Conservation (phyloP, 768 basidiomycete species). For the Suillus placidus region DNA sequence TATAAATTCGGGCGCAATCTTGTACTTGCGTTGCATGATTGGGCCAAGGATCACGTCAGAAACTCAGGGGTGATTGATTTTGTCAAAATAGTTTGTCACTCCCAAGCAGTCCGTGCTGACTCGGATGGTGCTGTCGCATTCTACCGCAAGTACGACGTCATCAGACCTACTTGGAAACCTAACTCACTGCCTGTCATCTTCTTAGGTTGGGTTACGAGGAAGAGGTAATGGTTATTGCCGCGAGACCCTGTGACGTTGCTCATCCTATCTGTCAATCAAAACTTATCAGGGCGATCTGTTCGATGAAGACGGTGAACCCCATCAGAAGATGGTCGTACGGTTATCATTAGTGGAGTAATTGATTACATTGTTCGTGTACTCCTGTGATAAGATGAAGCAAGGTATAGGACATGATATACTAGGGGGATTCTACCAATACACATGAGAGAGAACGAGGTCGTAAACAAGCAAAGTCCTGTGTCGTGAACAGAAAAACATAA, state of each 20-base stretch:
- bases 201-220: conserved; percentile 68
- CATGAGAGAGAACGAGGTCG: conserved; percentile 32
- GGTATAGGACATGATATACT: conserved; percentile 38
- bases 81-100: conserved; percentile 59
- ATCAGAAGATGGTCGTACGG: conserved; percentile 77
- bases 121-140: conserved; percentile 58
- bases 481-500: conserved; percentile 28
- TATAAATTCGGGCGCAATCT: conserved; percentile 68
- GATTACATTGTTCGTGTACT: conserved; percentile 27
- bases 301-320: conserved; percentile 83
- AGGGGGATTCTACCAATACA: conserved; percentile 45
- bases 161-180: conserved; percentile 12
- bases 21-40: conserved; percentile 62
- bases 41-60: conserved; percentile 48
- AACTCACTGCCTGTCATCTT: conserved; percentile 19
- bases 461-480: conserved; percentile 27
- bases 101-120: conserved; percentile 51
- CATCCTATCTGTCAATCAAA: conserved; percentile 22
- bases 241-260: conserved; percentile 11
- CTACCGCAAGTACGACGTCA: conserved; percentile 64
- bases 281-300: conserved; percentile 65
- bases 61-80: conserved; percentile 26
- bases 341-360: conserved; percentile 45
- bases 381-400: conserved; percentile 19
- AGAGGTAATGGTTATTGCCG: conserved; percentile 49